phyloP scores from a whole-genome alignment of 768 basidiomycete genomes.

The Hericium erinaceus region DNA sequence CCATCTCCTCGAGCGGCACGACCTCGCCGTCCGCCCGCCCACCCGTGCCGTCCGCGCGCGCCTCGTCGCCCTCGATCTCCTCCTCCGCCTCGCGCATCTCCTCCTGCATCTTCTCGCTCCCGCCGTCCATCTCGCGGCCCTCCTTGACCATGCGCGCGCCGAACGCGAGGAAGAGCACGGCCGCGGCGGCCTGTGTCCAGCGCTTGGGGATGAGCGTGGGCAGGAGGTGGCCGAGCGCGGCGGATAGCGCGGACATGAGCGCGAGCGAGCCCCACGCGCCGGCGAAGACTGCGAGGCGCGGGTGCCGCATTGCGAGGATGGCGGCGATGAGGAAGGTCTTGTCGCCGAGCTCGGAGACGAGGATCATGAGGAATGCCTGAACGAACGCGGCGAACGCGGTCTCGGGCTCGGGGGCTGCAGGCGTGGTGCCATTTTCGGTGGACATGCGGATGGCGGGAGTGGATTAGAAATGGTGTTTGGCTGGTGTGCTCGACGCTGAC shows the following conservation, averaged over 20 bases:
- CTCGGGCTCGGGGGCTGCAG: constrained; percentile 18
- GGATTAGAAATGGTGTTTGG: too few relatives aligned
- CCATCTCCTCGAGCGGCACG: constrained; percentile 67
- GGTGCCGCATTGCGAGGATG: constrained; percentile 88
- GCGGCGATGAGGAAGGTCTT: constrained; percentile 88
- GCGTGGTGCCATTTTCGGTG: not conserved
- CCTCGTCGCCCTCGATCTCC: constrained; percentile 82
- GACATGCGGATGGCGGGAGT: not conserved
- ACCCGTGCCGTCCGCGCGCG: constrained; percentile 35
- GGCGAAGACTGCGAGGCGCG: constrained; percentile 73
- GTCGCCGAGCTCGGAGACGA: constrained; percentile 91
- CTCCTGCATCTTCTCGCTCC: constrained; percentile 77
- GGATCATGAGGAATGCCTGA: constrained; percentile 85
- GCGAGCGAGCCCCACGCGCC: constrained; percentile 85
- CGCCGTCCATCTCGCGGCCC: constrained; percentile 68
- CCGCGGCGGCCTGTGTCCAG: constrained; percentile 49
- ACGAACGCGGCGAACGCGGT: constrained; percentile 44
- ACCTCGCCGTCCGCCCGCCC: constrained; percentile 25
- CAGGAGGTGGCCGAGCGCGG: constrained; percentile 86
- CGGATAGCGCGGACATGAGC: constrained; percentile 90
- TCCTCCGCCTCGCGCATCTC: constrained; percentile 96
- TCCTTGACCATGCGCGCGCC: constrained; percentile 87
- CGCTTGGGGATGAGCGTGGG: constrained; percentile 70
- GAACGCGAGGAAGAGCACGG: constrained; percentile 81
- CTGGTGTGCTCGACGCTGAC: too few relatives aligned